Percentiles rank a stretch among this genome's conserved stretches.
phyloP scores from a whole-genome alignment of 2,329 filamentous ascomycete genomes.

The Trichoderma simmonsii region DNA sequence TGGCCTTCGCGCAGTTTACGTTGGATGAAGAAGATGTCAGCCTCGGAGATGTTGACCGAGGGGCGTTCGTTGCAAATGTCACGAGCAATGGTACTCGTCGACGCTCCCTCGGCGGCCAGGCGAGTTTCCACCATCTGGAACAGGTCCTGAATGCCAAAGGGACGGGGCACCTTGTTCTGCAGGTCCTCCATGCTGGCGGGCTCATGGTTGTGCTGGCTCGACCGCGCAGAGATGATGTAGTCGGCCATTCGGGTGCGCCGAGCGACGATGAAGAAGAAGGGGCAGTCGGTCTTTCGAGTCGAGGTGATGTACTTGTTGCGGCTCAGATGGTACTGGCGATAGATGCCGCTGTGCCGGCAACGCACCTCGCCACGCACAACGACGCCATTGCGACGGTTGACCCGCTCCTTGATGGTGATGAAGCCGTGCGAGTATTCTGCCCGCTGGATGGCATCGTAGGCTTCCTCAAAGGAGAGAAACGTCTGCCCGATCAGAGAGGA shows the following conservation, averaged over 20 bases:
- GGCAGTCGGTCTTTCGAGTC: constrained; percentile 12
- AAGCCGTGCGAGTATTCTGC: constrained; percentile 11
- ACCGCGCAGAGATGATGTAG: constrained; percentile 16
- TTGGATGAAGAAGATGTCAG: constrained; percentile 17
- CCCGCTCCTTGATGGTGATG: constrained; percentile 17
- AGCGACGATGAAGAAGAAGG: constrained; percentile 16
- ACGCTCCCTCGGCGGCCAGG: constrained; percentile 3
- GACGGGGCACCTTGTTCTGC: constrained; percentile 14
- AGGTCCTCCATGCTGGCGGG: constrained; percentile 11
- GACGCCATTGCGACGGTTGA: constrained; percentile 14
- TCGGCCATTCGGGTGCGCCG: constrained; percentile 15
- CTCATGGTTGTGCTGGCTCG: constrained; percentile 16
- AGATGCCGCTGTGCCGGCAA: constrained; percentile 15
- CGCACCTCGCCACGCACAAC: constrained; percentile 13
- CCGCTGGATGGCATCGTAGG: constrained; percentile 16
- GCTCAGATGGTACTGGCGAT: constrained; percentile 15
- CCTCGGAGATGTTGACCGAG: constrained; percentile 13
- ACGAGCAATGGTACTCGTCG: constrained; percentile 9
- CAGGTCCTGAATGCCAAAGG: constrained; percentile 16
- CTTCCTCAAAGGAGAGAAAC: constrained; percentile 13
- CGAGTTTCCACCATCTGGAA: constrained; percentile 11
- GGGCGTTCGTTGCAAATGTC: constrained; percentile 12
- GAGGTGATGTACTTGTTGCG: constrained; percentile 17
- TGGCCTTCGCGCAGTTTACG: constrained; percentile 17
- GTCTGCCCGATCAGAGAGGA: constrained; percentile 14